A percentile compares a stretch with the other conserved stretches of the same genome.
Evolutionary conservation across 2,329 filamentous ascomycete species (phyloP).

Genomic region (Westerdykella aurantiaca): DNA sequence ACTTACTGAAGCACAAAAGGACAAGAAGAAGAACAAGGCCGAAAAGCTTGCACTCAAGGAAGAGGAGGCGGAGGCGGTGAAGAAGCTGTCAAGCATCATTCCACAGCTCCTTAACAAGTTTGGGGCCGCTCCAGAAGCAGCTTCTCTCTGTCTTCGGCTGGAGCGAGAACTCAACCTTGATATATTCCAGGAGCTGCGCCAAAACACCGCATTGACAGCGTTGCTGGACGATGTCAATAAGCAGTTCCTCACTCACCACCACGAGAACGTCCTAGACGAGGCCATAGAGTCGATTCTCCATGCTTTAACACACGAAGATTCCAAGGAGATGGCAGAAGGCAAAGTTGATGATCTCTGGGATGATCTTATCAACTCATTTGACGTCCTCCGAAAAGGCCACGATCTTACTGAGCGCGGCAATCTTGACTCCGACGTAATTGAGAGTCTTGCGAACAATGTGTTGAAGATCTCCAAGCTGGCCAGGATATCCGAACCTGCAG

Average conservation of each 20-base stretch:
- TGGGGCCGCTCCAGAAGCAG: slow-evolving; percentile 80
- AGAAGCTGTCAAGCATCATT: slow-evolving; percentile 71
- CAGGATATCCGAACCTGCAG: slow-evolving; percentile 67
- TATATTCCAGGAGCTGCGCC: slow-evolving; percentile 80
- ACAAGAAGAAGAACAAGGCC: slow-evolving; percentile 53
- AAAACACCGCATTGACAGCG: slow-evolving; percentile 74
- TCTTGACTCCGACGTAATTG: slow-evolving; percentile 59
- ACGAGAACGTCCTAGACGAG: slow-evolving; percentile 77
- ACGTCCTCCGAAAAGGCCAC: slow-evolving; percentile 61
- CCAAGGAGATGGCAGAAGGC: slow-evolving; percentile 75
- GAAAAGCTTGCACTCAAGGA: slow-evolving; percentile 59
- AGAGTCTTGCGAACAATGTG: slow-evolving; percentile 66
- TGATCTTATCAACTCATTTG: slow-evolving; percentile 67
- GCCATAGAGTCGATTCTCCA: slow-evolving; percentile 77
- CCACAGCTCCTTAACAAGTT: slow-evolving; percentile 88
- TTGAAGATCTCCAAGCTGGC: slow-evolving; percentile 76
- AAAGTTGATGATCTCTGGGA: slow-evolving; percentile 85
- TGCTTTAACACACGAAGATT: slow-evolving; percentile 78
- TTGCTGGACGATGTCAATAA: slow-evolving; percentile 87
- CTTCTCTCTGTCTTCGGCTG: slow-evolving; percentile 76
- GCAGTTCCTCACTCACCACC: slow-evolving; percentile 89
- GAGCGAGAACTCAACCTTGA: slow-evolving; percentile 83
- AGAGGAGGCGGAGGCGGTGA: slow-evolving; percentile 69
- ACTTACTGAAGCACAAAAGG: slow-evolving; percentile 55
- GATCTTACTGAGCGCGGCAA: slow-evolving; percentile 68